A percentile compares a stretch with the other conserved stretches of the same genome.
These are phyloP conservation scores for Capronia epimyces DNA, from an alignment of 2,329 filamentous ascomycete species.

Conservation along the genomic window DNA sequence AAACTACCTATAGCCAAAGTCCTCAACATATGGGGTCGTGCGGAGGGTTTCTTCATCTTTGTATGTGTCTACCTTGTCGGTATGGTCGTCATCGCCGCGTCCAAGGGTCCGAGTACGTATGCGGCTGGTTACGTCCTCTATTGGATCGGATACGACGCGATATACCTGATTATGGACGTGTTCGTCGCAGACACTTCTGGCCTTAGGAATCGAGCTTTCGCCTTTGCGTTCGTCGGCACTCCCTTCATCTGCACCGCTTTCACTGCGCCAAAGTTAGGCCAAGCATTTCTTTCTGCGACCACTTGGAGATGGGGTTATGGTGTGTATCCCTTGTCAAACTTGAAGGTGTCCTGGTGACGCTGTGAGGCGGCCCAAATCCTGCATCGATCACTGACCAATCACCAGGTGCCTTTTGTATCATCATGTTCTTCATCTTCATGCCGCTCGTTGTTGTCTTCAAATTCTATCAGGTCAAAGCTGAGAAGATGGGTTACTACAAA, in stretches of 20 bases:
- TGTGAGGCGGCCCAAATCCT: neutral
- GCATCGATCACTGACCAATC: neutral
- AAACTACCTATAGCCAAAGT: constrained; percentile 58
- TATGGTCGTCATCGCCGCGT: constrained; percentile 56
- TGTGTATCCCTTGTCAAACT: neutral
- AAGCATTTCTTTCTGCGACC: constrained; percentile 45
- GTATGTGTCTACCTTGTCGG: constrained; percentile 41
- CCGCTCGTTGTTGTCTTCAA: constrained; percentile 52
- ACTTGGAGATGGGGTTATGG: constrained; percentile 60
- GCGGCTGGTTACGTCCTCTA: constrained; percentile 58
- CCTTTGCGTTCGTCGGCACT: constrained; percentile 53
- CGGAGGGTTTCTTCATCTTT: constrained; percentile 49
- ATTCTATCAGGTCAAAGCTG: constrained; percentile 52
- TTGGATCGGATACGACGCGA: constrained; percentile 50
- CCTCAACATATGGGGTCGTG: constrained; percentile 58
- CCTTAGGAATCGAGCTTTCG: constrained; percentile 55
- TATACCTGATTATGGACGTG: constrained; percentile 52
- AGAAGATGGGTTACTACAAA: constrained; percentile 48
- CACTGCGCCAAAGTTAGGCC: constrained; percentile 47
- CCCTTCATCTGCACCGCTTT: constrained; percentile 56
- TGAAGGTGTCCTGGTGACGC: neutral
- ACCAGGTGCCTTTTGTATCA: constrained; percentile 48
- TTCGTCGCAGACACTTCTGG: constrained; percentile 60
- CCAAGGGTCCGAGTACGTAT: constrained; percentile 54
- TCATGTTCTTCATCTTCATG: constrained; percentile 50